Conservation (phyloP, 2,329 filamentous ascomycete genomes). For the Cladorrhinum sp. region DNA sequence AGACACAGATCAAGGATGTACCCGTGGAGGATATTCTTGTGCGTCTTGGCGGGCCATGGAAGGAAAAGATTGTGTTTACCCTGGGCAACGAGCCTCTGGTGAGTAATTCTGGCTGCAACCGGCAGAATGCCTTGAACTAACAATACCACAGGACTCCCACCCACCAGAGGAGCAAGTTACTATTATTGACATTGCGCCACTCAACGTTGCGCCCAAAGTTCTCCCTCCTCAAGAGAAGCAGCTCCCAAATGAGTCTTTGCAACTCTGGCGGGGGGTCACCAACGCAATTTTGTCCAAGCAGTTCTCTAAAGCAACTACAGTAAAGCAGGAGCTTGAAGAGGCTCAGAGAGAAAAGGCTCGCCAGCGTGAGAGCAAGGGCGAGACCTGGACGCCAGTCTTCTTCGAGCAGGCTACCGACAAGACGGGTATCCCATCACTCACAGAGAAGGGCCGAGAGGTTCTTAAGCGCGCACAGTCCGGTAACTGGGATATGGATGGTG, state of each 20-base stretch:
- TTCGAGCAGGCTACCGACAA: conserved; percentile 48
- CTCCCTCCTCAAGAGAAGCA: conserved; percentile 76
- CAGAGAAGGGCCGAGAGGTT: conserved; percentile 28
- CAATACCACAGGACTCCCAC: conserved; percentile 39
- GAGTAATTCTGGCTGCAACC: conserved; percentile 37
- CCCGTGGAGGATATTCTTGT: conserved; percentile 80
- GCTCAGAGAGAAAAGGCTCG: conserved; percentile 80
- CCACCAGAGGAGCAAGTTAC: conserved; percentile 62
- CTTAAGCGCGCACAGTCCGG: conserved; percentile 26
- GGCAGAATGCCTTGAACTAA: background rate
- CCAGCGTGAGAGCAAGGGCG: conserved; percentile 67
- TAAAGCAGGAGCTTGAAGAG: conserved; percentile 93
- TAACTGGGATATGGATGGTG: conserved; percentile 30
- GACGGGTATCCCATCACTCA: conserved; percentile 28
- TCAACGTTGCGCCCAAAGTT: conserved; percentile 74
- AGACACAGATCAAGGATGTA: conserved; percentile 78
- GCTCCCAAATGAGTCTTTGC: conserved; percentile 83
- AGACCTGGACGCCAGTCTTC: conserved; percentile 81
- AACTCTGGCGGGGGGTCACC: conserved; percentile 85
- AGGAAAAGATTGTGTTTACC: conserved; percentile 63
- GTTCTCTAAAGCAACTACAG: conserved; percentile 75
- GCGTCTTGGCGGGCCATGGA: conserved; percentile 83
- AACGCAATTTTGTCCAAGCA: conserved; percentile 80
- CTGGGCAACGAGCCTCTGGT: conserved; percentile 60
- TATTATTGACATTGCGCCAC: conserved; percentile 83